Evolutionary conservation across 2,329 filamentous ascomycete species (phyloP), one percentile per base, ranked within the genome.

Genomic region (Trichoderma semiorbis): DNA sequence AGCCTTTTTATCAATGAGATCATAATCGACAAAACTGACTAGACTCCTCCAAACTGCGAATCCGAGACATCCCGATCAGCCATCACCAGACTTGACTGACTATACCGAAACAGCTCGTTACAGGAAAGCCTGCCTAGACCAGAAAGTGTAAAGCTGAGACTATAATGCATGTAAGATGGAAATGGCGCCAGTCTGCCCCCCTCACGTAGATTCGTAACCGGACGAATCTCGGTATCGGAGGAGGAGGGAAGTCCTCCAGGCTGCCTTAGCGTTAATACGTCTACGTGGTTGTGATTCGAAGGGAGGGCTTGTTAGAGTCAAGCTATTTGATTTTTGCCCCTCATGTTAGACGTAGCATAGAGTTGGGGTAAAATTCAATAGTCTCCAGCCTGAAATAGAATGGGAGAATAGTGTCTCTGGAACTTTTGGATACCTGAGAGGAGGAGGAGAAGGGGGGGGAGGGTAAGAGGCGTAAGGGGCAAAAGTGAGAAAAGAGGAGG

Each of bases 191-290:
- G 53, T 21, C 26, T 24, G 5, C 53, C 53, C 50, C 34, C 64
- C 24, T 21, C 14, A 30, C 36, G 34, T 28, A 24, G 26, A 36
- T 36, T 36, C 30, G 21, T 28, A 39, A 36, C 55, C 55, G 65
- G 65, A 60, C 65, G 65, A 68, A 68, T 30, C 36, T 68, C 65
- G 65, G 65, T 47, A 60, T 68, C 36, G 47, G 21, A 1, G 47
- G n/a, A 24, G 47, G 11, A 21, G n/a, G 16, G 21, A 5, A 18
- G 47, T 26, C 21, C 8, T 66, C 30, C 30, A 55, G 32, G n/a
- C 18, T 53, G 47, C 63, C 21, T 66, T 36, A 18, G 47, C 43
- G 30, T 43, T 55, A 24, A 55, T 55, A 66, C 39, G n/a, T n/a
- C 62, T 32, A 14, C 18, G n/a, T 12, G 10, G 26, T 7, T 30